A percentile compares a stretch with the other conserved stretches of the same genome.
Evolutionary conservation across 257 asterid genomes (phyloP).

Genomic region (Solanum chmielewskii): DNA sequence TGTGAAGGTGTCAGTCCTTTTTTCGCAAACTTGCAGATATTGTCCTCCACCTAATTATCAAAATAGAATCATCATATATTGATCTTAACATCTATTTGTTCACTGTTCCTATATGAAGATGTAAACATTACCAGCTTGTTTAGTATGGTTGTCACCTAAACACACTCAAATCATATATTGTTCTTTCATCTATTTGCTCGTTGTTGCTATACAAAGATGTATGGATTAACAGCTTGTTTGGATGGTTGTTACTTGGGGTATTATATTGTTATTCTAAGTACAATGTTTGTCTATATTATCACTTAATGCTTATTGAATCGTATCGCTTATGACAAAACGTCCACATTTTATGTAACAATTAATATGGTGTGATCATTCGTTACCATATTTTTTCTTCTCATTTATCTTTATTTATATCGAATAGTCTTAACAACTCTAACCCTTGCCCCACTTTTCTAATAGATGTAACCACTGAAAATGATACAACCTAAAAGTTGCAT

Average conservation of each 20-base stretch:
- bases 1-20: conserved; percentile 28
- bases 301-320: background rate
- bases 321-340: background rate
- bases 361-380: background rate
- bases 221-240: background rate
- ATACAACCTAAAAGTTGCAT: background rate
- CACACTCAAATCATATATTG: background rate
- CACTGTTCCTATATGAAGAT: background rate
- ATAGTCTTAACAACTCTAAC: background rate
- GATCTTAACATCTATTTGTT: background rate
- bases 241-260: background rate
- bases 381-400: background rate
- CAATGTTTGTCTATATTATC: background rate
- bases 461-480: background rate
- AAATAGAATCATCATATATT: background rate
- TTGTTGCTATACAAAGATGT: background rate
- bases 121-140: background rate
- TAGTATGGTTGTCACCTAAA: background rate
- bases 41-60: conserved; percentile 45
- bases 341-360: no score
- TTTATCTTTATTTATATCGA: background rate
- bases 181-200: background rate
- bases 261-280: background rate
- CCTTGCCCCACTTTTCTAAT: background rate
- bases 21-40: conserved; percentile 56